Percentiles rank a stretch among this genome's conserved stretches.
Evolutionary conservation across 768 basidiomycete genomes (phyloP).

Genomic region (button mushroom (Agaricus bisporus)): DNA sequence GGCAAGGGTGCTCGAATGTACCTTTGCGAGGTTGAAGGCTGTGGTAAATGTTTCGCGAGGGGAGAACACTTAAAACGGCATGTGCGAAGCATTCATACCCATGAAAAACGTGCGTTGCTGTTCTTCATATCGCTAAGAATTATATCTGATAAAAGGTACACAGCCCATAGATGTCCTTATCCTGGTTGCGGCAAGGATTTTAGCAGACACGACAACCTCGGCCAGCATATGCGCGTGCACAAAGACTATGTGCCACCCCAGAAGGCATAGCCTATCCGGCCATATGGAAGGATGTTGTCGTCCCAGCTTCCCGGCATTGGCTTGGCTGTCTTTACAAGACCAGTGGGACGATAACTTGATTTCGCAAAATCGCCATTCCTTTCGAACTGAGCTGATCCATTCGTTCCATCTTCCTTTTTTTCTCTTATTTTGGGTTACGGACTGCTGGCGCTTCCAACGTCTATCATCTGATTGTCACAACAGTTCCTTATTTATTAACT

Average conservation of each 20-base stretch:
- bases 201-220: conserved; percentile 82
- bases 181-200: conserved; percentile 81
- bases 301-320: background rate
- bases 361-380: background rate
- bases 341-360: conserved; percentile 3
- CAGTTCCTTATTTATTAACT: background rate
- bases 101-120: conserved; percentile 77
- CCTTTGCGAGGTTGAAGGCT: conserved; percentile 73
- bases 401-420: background rate
- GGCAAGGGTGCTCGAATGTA: conserved; percentile 44
- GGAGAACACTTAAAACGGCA: conserved; percentile 91
- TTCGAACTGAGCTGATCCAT: background rate
- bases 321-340: background rate
- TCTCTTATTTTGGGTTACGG: background rate
- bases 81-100: conserved; percentile 82
- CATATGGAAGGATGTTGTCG: conserved; percentile 6
- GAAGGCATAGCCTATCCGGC: conserved; percentile 9
- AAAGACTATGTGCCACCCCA: conserved; percentile 37
- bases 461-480: background rate
- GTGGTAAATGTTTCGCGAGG: conserved; percentile 83
- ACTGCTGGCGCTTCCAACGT: background rate
- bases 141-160: conserved; percentile 8
- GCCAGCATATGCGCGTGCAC: conserved; percentile 85
- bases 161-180: conserved; percentile 78
- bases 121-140: conserved; percentile 5